Evolutionary conservation across 345 rosid genomes (phyloP).

Genomic region (Moringa oleifera): DNA sequence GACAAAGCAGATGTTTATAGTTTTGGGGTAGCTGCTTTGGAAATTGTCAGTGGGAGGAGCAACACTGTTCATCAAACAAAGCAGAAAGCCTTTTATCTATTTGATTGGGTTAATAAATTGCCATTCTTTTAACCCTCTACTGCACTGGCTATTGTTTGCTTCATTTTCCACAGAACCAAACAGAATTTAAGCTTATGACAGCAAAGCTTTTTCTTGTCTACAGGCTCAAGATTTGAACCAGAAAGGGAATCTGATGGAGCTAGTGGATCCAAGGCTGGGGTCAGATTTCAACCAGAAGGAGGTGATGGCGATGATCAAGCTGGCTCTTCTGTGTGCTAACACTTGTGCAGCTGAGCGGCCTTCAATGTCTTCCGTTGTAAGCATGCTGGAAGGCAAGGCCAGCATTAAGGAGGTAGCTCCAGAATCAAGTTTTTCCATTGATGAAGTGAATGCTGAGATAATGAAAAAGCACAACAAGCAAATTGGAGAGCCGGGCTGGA

Average conservation of each 20-base stretch:
- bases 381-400: conserved; percentile 48
- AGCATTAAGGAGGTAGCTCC: conserved; percentile 15
- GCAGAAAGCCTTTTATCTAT: conserved; percentile 33
- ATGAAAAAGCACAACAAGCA: conserved; percentile 19
- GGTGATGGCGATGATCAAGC: conserved; percentile 37
- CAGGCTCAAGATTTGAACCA: conserved; percentile 39
- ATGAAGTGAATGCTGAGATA: conserved; percentile 11
- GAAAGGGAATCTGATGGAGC: conserved; percentile 27
- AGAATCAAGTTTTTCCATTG: background rate
- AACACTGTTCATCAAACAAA: conserved; percentile 27
- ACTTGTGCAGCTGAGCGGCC: conserved; percentile 37
- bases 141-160: too few species aligned
- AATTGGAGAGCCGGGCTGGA: background rate
- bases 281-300: conserved; percentile 37
- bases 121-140: background rate
- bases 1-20: conserved; percentile 46
- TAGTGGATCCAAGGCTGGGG: conserved; percentile 42
- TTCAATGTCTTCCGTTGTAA: conserved; percentile 49
- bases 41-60: conserved; percentile 40
- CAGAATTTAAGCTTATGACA: background rate
- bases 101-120: conserved; percentile 32
- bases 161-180: too few species aligned
- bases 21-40: conserved; percentile 39
- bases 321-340: conserved; percentile 43
- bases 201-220: background rate